phyloP scores from a whole-genome alignment of 2,329 filamentous ascomycete genomes.

The Zymoseptoria brevis region DNA sequence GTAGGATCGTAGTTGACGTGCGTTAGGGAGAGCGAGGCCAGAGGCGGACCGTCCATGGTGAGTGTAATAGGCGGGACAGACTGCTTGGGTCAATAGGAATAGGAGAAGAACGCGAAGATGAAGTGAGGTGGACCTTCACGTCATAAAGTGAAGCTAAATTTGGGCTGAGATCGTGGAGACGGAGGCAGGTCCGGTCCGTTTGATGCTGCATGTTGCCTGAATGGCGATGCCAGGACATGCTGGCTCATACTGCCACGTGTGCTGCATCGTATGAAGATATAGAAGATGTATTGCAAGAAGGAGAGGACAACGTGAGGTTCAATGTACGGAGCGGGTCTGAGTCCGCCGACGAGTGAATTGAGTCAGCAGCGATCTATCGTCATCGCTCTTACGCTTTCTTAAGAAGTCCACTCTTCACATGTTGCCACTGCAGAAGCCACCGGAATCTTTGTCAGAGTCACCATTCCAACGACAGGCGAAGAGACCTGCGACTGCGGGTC shows the following conservation, averaged over 20 bases:
- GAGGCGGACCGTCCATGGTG: conserved; percentile 46
- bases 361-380: background rate
- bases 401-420: background rate
- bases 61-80: background rate
- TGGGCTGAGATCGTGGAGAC: background rate
- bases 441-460: background rate
- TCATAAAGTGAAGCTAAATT: background rate
- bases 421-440: background rate
- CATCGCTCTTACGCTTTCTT: background rate
- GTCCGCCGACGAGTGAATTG: background rate
- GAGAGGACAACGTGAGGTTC: background rate
- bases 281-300: background rate
- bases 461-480: background rate
- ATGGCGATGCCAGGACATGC: background rate
- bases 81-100: background rate
- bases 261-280: background rate
- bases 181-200: background rate
- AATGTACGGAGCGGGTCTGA: background rate
- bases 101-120: background rate
- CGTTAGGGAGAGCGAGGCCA: conserved; percentile 87
- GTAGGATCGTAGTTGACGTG: conserved; percentile 95
- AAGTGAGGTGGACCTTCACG: background rate
- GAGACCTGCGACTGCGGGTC: background rate
- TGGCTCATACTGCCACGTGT: background rate
- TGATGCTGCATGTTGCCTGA: background rate